Evolutionary conservation across 345 rosid species (phyloP), one percentile per base, ranked within the genome.

Genomic region (Xanthoceras sorbifolium): DNA sequence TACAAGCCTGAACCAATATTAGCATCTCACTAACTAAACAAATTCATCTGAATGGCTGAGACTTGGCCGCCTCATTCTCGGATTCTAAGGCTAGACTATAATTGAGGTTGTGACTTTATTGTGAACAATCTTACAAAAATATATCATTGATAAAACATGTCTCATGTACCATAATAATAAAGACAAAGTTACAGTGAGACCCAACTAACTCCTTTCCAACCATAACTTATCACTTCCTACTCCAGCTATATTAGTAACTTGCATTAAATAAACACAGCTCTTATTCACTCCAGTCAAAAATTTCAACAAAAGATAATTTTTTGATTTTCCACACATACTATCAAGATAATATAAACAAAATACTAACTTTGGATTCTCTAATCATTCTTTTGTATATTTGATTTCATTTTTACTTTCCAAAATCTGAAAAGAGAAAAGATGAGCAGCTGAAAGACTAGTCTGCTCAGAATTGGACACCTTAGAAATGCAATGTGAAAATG

Each of bases 11-110:
- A 55, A 28, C 40, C 40, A 66, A 66, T 29, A 22, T 31, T 52
- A 6, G 42, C 20, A 50, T 69, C 64, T 26, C 67, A 44, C 26
- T 44, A 44, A 40, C 57, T 44, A 46, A 9, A 59, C 32, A 67
- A 32, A 42, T 48, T 29, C 48, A 54, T n/a, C 64, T 55, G 64
- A 34, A 63, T 63, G 71, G 71, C 50, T 64, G 77, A 65, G 62
- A 65, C 5, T 54, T 31, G 5, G 63, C 36, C 22, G 62, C 15
- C 63, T 9, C 32, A 48, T 29, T 32, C 17, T 7, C 15, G 17
- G 28, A 22, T 59, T 32, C 66, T 72, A 15, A 48, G 29, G 34
- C n/a, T 29, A 52, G 64, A 50, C 77, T 65, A 50, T 15, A 74
- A 32, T 52, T 64, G 62, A 73, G 77, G 69, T 59, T 29, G 32